Percentiles rank a stretch among this genome's conserved stretches.
Evolutionary conservation across 2,329 filamentous ascomycete species (phyloP).

Genomic region (Aspergillus novofumigatus): DNA sequence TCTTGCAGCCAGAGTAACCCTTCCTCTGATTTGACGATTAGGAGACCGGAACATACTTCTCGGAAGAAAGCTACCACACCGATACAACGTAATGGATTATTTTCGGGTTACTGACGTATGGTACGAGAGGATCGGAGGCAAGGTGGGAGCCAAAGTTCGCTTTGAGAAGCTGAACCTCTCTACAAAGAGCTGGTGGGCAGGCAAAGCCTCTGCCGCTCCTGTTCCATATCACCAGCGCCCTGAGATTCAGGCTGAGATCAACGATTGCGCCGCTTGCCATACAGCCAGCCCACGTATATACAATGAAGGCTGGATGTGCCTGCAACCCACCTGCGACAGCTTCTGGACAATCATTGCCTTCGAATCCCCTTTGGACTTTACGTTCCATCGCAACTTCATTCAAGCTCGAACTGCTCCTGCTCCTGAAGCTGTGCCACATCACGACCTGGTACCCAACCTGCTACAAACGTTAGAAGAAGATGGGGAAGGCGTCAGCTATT

Average conservation of each 20-base stretch:
- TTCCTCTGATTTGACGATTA: constrained; percentile 26
- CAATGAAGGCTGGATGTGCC: constrained; percentile 56
- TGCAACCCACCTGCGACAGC: constrained; percentile 46
- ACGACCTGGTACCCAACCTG: constrained; percentile 38
- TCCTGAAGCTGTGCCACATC: constrained; percentile 32
- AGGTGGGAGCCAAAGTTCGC: constrained; percentile 53
- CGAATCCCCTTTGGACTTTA: constrained; percentile 27
- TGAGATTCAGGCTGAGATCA: constrained; percentile 15
- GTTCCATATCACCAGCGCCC: constrained; percentile 27
- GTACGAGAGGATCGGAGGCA: constrained; percentile 52
- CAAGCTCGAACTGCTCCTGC: constrained; percentile 47
- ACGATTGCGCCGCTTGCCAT: constrained; percentile 42
- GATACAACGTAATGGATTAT: constrained; percentile 63
- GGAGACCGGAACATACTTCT: constrained; percentile 51
- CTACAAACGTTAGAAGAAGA: constrained; percentile 36
- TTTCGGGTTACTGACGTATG: constrained; percentile 68
- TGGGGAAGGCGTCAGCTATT: constrained; percentile 42
- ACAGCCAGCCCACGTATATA: constrained; percentile 32
- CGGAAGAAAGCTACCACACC: constrained; percentile 50
- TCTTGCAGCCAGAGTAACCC: not conserved
- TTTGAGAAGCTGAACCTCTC: constrained; percentile 59
- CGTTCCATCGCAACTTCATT: constrained; percentile 57
- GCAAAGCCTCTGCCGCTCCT: constrained; percentile 27
- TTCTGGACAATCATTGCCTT: constrained; percentile 53
- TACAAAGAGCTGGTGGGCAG: constrained; percentile 57